Base-by-base conservation (phyloP, 2,329 filamentous ascomycete genomes). In the Pyricularia sp. region DNA sequence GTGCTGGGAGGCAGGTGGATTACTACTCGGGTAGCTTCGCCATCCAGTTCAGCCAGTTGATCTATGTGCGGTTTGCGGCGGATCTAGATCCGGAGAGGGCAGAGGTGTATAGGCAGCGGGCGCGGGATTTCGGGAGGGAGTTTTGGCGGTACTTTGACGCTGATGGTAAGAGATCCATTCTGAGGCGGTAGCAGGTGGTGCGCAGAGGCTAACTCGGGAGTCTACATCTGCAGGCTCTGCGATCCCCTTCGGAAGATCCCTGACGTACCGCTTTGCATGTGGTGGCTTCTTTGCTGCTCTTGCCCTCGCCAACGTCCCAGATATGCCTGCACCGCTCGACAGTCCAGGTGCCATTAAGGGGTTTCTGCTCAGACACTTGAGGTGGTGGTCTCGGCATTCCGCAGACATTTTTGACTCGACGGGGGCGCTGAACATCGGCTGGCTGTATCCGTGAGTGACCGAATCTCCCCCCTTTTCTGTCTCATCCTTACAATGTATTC, bases 191-290 rank as follows among this genome's bases (percentile, higher is more conserved):
- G 26, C 57, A 12, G 19, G 26, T 9, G 4, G 10, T 63, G 30
- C 7, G 22, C 12, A 19, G 13, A 13, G 28, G 40, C 28, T 22
- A 28, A 12, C 49, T 19, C 6, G 5, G 24, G 24, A 24, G 2
- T 9, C 7, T 16, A 5, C 24, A 13, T 26, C 6, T 8, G 10
- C 60, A 77, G 78, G 78, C 3, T 73, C 77, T 10, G 74, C 77
- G 1, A 79, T 80, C 22, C 77, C 78, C 0, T 80, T 79, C 66
- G 78, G 78, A 4, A 72, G 78, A 59, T 78, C 75, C 62, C 70
- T 79, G 4, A 78, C 78, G 2, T 80, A 80, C 66, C 75, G 78
- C 4, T 80, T 80, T 62, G 76, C 78, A 8, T 75, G 76, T 26
- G 76, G 73, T 1, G 78, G 73, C 0, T 80, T 79, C 66, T 80